A percentile compares a stretch with the other conserved stretches of the same genome.
These are phyloP conservation scores for Aulographum hederae DNA, from an alignment of 2,329 filamentous ascomycete genomes.

Conservation along the genomic window DNA sequence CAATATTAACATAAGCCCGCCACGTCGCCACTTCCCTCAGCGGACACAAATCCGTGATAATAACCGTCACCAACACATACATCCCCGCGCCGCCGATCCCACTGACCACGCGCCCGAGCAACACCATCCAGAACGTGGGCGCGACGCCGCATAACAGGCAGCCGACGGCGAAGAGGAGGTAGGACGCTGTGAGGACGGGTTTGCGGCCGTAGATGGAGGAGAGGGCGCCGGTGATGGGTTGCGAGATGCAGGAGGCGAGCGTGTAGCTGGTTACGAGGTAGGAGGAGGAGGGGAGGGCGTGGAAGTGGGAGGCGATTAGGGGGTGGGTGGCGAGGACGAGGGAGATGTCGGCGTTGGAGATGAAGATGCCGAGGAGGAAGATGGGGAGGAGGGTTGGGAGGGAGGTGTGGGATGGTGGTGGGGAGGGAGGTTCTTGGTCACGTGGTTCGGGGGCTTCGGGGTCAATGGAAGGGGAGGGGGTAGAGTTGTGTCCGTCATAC, in stretches of 20 bases:
- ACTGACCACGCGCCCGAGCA: conserved; percentile 21
- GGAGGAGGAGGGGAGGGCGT: conserved; percentile 19
- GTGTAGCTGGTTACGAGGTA: conserved; percentile 28
- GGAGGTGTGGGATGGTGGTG: too few relatives aligned
- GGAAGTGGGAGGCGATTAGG: conserved; percentile 27
- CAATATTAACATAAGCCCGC: conserved; percentile 33
- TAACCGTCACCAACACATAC: conserved; percentile 9
- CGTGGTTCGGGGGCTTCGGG: too few relatives aligned
- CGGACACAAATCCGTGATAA: conserved; percentile 27
- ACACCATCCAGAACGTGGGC: conserved; percentile 18
- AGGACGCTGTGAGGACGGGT: conserved; percentile 18
- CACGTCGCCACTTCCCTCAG: conserved; percentile 28
- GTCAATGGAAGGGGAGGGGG: too few relatives aligned
- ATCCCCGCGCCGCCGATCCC: conserved; percentile 27
- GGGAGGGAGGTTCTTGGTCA: too few relatives aligned
- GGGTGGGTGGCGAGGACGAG: conserved; percentile 49
- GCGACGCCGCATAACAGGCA: conserved; percentile 11
- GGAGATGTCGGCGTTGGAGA: conserved; percentile 44
- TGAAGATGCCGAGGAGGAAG: conserved; percentile 36
- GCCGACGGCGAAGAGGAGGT: conserved; percentile 22
- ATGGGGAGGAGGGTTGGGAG: too few relatives aligned
- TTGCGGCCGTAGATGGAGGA: conserved; percentile 28
- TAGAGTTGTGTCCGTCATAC: too few relatives aligned
- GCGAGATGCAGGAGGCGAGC: conserved; percentile 21
- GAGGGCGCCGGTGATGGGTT: conserved; percentile 25